Conservation (phyloP, 257 asterid species). For the Plantago major region DNA sequence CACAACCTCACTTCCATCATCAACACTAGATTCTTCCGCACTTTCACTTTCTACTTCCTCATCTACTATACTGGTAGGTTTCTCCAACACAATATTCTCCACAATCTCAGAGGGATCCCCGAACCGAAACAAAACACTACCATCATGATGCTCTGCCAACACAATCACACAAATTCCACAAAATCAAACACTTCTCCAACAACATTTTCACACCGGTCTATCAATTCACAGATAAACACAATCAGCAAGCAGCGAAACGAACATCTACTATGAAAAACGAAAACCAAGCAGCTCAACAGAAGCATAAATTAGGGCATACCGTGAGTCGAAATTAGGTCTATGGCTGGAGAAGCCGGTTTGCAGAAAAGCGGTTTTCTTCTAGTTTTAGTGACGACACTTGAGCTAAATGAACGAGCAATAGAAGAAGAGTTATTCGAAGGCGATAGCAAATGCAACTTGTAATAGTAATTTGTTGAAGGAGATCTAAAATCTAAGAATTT, state of each 20-base stretch:
- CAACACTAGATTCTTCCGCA: constrained; percentile 20
- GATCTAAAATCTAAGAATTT: constrained; percentile 29
- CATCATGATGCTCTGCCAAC: constrained; percentile 76
- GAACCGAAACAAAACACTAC: constrained; percentile 71
- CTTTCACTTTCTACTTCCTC: constrained; percentile 31
- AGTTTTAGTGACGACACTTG: constrained; percentile 26
- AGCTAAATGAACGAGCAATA: constrained; percentile 20
- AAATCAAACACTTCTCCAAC: constrained; percentile 17
- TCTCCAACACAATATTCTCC: constrained; percentile 34
- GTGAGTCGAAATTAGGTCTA: constrained; percentile 52
- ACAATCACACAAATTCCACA: constrained; percentile 21
- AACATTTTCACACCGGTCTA: background rate
- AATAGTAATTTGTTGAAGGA: constrained; percentile 20
- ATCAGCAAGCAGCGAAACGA: background rate
- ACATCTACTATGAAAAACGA: background rate
- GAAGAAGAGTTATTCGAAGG: constrained; percentile 36
- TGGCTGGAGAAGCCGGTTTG: constrained; percentile 31
- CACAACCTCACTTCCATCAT: constrained; percentile 26
- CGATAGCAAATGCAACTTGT: constrained; percentile 25
- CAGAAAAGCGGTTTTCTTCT: constrained; percentile 31
- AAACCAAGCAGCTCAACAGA: background rate
- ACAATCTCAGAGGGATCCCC: constrained; percentile 55
- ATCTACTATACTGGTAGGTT: constrained; percentile 18
- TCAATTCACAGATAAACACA: background rate
- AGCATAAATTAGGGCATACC: constrained; percentile 31